Evolutionary conservation across 2,329 filamentous ascomycete genomes (phyloP), one percentile per base, ranked within the genome.

Genomic region (Claviceps citrina): DNA sequence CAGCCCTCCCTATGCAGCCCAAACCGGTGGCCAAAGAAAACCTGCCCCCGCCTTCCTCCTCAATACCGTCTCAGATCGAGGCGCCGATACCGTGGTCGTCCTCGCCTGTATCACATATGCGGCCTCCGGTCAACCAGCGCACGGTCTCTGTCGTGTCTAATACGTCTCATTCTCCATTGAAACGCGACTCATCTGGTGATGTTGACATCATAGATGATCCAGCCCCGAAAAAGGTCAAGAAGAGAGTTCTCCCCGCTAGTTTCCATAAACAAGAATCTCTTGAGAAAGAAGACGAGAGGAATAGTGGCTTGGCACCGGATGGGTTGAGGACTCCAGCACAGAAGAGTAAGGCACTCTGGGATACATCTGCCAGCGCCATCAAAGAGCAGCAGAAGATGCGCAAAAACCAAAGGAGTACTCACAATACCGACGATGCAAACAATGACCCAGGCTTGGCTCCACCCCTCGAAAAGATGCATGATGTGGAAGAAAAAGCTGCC

Each of bases 371-470:
- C 13, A 87, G 80, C 50, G 76, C 75, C 1, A 63, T 89, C 30
- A 85, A 89, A 54, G 80, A 84, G 43, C 78, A 83, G 50, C 82
- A 82, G 59, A 86, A 78, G 59, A 74, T 77, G 46, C 63, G 87
- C 56, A 85, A 64, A 65, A 81, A 58, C 55, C 78, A 66, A 38
- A 53, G 53, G 7, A 52, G 49, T 9, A 45, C 49, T 36, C 48
- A 73, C 51, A 67, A 61, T 13, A 18, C 24, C 7, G 43, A 39
- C 25, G 51, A 63, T 16, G n/a, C 20, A 25, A 16, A 35, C 32
- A 15, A 16, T 3, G 55, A 57, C 6, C 61, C 63, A 16, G 61
- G 63, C 27, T 54, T 63, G 40, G 27, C 43, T 7, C 16, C 38
- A 26, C n/a, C 24, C 15, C 9, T 18, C 31, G 46, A 46, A 13